Percentiles rank a stretch among this genome's conserved stretches.
phyloP scores from a whole-genome alignment of 345 rosid genomes.

The Gossypium raimondii region DNA sequence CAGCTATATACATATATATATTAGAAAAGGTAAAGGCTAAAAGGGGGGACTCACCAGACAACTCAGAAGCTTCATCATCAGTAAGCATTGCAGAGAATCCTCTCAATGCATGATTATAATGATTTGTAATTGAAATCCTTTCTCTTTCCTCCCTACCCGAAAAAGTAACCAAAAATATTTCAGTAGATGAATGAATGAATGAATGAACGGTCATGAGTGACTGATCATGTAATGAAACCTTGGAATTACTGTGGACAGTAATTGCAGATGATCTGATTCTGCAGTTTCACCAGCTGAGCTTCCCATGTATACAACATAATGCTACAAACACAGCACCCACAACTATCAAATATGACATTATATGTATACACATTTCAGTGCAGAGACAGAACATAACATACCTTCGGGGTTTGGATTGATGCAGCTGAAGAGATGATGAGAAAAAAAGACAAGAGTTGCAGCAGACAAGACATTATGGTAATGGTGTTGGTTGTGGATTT shows the following conservation, averaged over 20 bases:
- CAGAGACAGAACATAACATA: neutral
- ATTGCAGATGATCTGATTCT: slow-evolving; percentile 40
- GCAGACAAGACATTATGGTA: neutral
- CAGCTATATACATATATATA: neutral
- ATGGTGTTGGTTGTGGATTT: neutral
- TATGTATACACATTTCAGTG: no score
- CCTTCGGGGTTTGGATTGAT: slow-evolving; percentile 11
- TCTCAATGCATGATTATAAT: slow-evolving; percentile 55
- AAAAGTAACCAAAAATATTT: neutral
- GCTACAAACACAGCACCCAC: slow-evolving; percentile 24
- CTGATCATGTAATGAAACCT: slow-evolving; percentile 23
- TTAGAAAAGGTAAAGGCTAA: neutral
- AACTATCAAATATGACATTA: no score
- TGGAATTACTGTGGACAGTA: slow-evolving; percentile 47
- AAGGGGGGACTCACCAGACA: slow-evolving; percentile 41
- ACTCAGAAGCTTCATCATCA: slow-evolving; percentile 49
- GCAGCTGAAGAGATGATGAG: neutral
- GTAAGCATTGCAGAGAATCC: slow-evolving; percentile 87
- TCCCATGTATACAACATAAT: slow-evolving; percentile 71
- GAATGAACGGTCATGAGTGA: neutral
- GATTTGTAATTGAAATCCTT: slow-evolving; percentile 42
- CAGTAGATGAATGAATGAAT: no score
- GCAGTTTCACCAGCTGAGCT: slow-evolving; percentile 28
- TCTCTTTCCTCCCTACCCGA: slow-evolving; percentile 39
- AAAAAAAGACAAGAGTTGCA: neutral